Evolutionary conservation across 23 red algal species (phyloP), one percentile per base, ranked within the genome.

Genomic region (Agarophyton chilense): DNA sequence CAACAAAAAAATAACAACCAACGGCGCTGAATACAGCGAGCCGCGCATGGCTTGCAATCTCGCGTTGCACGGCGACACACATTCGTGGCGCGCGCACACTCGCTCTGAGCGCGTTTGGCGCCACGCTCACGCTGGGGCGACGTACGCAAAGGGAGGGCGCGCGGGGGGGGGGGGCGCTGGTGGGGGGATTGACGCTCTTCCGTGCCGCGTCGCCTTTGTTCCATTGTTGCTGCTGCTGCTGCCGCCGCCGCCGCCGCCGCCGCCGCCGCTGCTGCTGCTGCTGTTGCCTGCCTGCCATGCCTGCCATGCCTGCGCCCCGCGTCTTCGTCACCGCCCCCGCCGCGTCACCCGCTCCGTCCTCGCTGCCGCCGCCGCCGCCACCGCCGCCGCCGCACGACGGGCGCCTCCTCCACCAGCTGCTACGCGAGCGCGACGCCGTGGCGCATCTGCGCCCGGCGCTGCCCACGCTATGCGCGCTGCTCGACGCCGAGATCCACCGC

Each of bases 361-460:
- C 56, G 22, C 3, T 24, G 56, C 24, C 56, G 56, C 56, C 56
- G n/a, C n/a, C 56, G 22, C 56, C n/a, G 9, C 56, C 56, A 8
- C 29, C 56, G 22, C 29, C 56, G 22, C 56, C 56, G 56, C 56
- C n/a, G 1, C 56, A 31, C 2, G 65, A 32, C 13, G 25, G 34
- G 34, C 65, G 65, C 39, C 65, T 42, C 26, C 68, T 78, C 11
- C 26, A 45, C 67, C 60, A 89, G 46, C 72, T 89, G n/a, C 72
- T 76, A 4, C 84, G 84, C 52, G 84, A 89, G 70, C 84, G 84
- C 43, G 47, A 54, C 52, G 70, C 68, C 12, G 51, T 89, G 33
- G 68, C 36, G n/a, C 84, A 67, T 17, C 40, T 89, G 22, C 84
- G 84, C 35, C 17, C 44, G n/a, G 24, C 84, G 13, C 36, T 89